Percentiles rank a stretch among this genome's conserved stretches.
phyloP scores from a whole-genome alignment of 306 rosid species.

The Castanea mollissima region DNA sequence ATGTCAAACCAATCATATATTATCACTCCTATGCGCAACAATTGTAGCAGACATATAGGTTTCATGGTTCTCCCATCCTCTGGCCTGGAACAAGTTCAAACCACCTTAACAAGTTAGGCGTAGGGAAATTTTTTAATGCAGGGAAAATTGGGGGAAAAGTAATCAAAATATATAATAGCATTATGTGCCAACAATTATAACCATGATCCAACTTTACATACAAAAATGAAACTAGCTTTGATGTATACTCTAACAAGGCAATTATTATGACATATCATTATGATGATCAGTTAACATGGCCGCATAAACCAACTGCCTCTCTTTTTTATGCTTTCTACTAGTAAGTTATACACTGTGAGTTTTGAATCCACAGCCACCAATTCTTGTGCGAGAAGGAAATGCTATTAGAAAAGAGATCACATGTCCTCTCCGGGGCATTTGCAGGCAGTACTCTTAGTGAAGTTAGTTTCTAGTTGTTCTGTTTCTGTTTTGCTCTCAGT shows the following conservation, averaged over 20 bases:
- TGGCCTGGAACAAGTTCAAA: slow-evolving; percentile 56
- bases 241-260: neutral
- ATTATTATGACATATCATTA: neutral
- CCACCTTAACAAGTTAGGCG: slow-evolving; percentile 23
- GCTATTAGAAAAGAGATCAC: neutral
- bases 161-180: neutral
- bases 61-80: slow-evolving; percentile 86
- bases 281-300: neutral
- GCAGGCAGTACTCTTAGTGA: neutral
- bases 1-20: slow-evolving; percentile 92
- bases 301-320: neutral
- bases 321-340: neutral
- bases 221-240: neutral
- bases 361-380: too few species aligned
- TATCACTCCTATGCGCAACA: slow-evolving; percentile 83
- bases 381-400: too few species aligned
- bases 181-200: neutral
- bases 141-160: neutral
- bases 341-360: too few species aligned
- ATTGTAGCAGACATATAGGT: slow-evolving; percentile 69
- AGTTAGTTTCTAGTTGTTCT: neutral
- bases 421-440: neutral
- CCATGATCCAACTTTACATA: neutral
- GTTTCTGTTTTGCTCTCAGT: neutral
- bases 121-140: neutral